Evolutionary conservation across 805 yeast species (phyloP), one percentile per base, ranked within the genome.

Genomic region (Saccharomycopsis sp.): DNA sequence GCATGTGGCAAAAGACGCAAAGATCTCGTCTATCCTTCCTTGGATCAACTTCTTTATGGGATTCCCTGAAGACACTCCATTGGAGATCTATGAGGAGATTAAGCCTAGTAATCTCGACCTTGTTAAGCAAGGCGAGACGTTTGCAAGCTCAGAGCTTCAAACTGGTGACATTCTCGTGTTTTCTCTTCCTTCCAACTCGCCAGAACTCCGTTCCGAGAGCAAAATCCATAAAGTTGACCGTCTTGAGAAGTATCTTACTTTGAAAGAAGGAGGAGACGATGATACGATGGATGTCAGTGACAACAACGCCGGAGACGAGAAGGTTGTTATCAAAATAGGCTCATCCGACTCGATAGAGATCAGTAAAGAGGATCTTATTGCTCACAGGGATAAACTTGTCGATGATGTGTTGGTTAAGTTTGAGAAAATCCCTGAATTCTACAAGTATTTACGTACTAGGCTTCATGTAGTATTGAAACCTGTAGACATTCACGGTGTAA

Each of bases 101-200:
- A 80, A 82, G 44, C 81, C 82, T 1, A 73, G 73, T 3, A 76
- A 78, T 41, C 75, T 85, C 44, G 83, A 82, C 23, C 65, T 66
- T 0, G 54, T 85, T 47, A 77, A 71, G 52, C 66, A 68, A 7
- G 59, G 63, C n/a, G 64, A 65, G 38, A 74, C 83, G 1, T 81
- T 81, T 66, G 80, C 78, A 63, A 78, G 80, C 59, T 72, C 78
- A 44, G 94, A 88, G 64, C 67, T 87, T 19, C 75, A 77, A 3
- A 80, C 78, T 58, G 96, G 96, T 65, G 96, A 88, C 67, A 85
- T 88, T 52, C 35, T 61, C 14, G 62, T 58, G 15, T 67, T 88
- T 25, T 71, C 75, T 53, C 65, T 70, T 2, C 58, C 58, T 2
- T 25, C 60, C 2, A 56, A 44, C 22, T 5, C 12, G 19, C 49